Evolutionary conservation across 306 rosid species (phyloP), one percentile per base, ranked within the genome.

Genomic region (Oemleria cerasiformis): DNA sequence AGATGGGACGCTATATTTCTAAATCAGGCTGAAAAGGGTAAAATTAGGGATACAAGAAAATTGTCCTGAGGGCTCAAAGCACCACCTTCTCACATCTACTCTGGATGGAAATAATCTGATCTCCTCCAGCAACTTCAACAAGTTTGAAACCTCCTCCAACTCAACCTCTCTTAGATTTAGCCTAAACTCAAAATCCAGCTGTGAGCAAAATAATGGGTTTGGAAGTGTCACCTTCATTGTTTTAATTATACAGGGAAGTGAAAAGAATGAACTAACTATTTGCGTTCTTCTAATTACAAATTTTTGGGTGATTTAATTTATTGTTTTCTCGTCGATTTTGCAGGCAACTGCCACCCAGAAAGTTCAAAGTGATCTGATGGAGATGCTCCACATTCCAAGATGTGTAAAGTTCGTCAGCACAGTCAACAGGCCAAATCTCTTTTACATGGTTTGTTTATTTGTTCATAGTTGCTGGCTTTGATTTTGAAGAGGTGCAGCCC

Each of bases 331-430:
- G 40, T 64, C 47, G 65, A 34, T 79, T 77, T 80, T 36, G 61
- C 79, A 93, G 98, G 98, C 98, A 80, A 93, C 98, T 71, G 98
- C 98, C 14, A 93, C 98, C 68, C 90, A 88, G 48, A 93, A 92
- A 84, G 98, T 93, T 73, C 97, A 90, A 78, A 81, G 80, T 86
- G 98, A 90, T 85, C 80, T 93, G 84, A 83, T 84, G 83, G 93
- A 93, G 82, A 93, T 93, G 98, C 85, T 93, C 62, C 96, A 77
- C 79, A 93, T 93, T 77, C 92, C 89, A 59, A 87, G 86, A 83
- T 84, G 96, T 75, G 90, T 90, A 78, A 90, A 90, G 84, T 93
- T 90, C 78, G 92, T 93, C 81, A 93, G 98, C 86, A 88, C 98
- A 9, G 96, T 93, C 85, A 93, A 93, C 65, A 84, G 97, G 78